Conservation (phyloP, 306 rosid genomes). For the Myrica gale region DNA sequence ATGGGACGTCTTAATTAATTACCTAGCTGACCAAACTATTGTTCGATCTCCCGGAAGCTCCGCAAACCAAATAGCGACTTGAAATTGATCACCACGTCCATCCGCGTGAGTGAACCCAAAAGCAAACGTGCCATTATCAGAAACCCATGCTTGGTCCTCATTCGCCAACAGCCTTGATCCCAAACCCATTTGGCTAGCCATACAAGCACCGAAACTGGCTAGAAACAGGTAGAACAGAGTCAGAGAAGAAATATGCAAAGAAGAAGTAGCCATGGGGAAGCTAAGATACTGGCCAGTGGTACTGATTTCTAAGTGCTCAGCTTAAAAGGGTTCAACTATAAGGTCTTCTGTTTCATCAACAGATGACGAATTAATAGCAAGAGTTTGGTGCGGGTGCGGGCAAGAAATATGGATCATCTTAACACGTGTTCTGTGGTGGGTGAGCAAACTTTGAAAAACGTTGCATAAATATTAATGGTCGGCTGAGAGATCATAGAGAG, state of each 20-base stretch:
- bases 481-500: conserved; percentile 36
- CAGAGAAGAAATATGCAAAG: conserved; percentile 11
- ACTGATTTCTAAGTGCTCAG: conserved; percentile 15
- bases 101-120: conserved; percentile 64
- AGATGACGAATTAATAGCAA: not conserved
- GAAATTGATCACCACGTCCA: conserved; percentile 28
- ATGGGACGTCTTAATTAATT: conserved; percentile 43
- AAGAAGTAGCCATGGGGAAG: conserved; percentile 29
- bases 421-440: conserved; percentile 57
- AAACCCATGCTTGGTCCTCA: conserved; percentile 49
- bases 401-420: conserved; percentile 17
- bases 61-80: conserved; percentile 77
- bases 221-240: conserved; percentile 28
- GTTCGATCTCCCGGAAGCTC: conserved; percentile 74
- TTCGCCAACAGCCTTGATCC: conserved; percentile 63
- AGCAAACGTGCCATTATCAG: conserved; percentile 83
- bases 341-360: conserved; percentile 15
- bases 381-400: conserved; percentile 22
- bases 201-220: conserved; percentile 28
- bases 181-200: conserved; percentile 48
- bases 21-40: conserved; percentile 63
- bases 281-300: conserved; percentile 10
- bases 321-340: conserved; percentile 1
- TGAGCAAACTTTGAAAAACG: conserved; percentile 76
- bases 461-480: conserved; percentile 45